These are phyloP conservation scores for Brassica balearica DNA, from an alignment of 441 rosid genomes.

Conservation along the genomic window DNA sequence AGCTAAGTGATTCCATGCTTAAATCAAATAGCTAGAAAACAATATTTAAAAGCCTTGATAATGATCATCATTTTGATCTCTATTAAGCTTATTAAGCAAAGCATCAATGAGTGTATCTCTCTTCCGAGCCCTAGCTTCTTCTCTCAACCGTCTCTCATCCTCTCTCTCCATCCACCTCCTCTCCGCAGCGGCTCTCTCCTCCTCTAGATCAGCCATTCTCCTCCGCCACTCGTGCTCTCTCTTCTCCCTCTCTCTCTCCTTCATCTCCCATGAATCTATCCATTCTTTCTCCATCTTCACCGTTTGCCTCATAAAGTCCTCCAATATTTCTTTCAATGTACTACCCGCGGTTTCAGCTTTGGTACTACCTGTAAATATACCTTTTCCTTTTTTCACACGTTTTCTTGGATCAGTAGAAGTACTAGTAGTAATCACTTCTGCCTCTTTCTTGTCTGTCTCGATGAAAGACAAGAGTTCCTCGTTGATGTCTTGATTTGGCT, in stretches of 20 bases:
- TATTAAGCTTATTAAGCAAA: slow-evolving; percentile 70
- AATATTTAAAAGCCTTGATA: slow-evolving; percentile 29
- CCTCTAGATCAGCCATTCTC: slow-evolving; percentile 82
- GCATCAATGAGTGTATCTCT: slow-evolving; percentile 89
- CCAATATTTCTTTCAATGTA: slow-evolving; percentile 60
- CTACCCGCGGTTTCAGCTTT: slow-evolving; percentile 24
- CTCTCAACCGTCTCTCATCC: slow-evolving; percentile 85
- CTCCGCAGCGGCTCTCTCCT: slow-evolving; percentile 85
- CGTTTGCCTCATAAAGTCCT: slow-evolving; percentile 86
- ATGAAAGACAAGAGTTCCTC: slow-evolving; percentile 40
- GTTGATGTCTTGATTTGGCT: slow-evolving; percentile 40
- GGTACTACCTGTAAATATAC: neutral
- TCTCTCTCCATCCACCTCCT: slow-evolving; percentile 88
- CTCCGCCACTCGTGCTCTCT: slow-evolving; percentile 92
- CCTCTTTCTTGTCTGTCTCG: slow-evolving; percentile 36
- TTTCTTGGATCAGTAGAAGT: slow-evolving; percentile 41
- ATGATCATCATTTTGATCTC: slow-evolving; percentile 52
- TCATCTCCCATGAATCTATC: slow-evolving; percentile 76
- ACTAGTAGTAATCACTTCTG: slow-evolving; percentile 25
- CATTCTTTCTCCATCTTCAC: slow-evolving; percentile 78
- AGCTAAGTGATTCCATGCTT: slow-evolving; percentile 16
- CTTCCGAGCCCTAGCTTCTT: slow-evolving; percentile 93
- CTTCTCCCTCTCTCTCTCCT: slow-evolving; percentile 75
- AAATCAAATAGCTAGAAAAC: neutral
- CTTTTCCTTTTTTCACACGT: slow-evolving; percentile 62